Conservation (phyloP, 2,329 filamentous ascomycete species). For the Trichothecium sympodiale region DNA sequence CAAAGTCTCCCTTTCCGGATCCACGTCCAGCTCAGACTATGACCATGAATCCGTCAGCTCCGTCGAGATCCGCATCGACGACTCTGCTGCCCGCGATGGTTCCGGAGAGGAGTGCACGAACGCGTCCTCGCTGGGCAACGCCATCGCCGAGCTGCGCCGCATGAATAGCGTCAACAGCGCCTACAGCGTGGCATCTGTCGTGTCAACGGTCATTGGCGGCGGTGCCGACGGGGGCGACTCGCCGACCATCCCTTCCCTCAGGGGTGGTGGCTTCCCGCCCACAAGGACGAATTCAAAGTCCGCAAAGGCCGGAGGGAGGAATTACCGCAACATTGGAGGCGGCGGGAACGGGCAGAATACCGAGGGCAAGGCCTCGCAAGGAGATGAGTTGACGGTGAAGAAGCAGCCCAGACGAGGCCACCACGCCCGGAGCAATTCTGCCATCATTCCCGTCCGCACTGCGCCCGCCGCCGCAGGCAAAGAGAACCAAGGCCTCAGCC, state of each 20-base stretch:
- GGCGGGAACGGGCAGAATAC: slow-evolving; percentile 11
- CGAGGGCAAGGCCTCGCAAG: neutral
- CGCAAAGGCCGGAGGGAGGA: slow-evolving; percentile 25
- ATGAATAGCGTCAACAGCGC: slow-evolving; percentile 45
- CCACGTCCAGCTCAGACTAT: slow-evolving; percentile 16
- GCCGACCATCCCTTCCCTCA: slow-evolving; percentile 25
- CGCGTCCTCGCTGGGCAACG: slow-evolving; percentile 21
- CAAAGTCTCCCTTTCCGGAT: slow-evolving; percentile 6
- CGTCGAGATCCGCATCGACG: neutral
- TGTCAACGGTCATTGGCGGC: slow-evolving; percentile 12
- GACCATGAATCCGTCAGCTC: slow-evolving; percentile 3
- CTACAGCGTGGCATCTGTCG: slow-evolving; percentile 27
- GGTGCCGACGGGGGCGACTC: slow-evolving; percentile 17
- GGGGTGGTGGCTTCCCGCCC: slow-evolving; percentile 27
- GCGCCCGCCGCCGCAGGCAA: slow-evolving; percentile 2
- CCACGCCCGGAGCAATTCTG: slow-evolving; percentile 7
- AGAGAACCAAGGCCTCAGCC: slow-evolving; percentile 6
- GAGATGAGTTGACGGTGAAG: too few species aligned
- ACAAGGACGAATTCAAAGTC: slow-evolving; percentile 16
- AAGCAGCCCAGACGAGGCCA: slow-evolving; percentile 4
- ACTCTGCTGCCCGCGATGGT: neutral
- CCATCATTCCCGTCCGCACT: neutral
- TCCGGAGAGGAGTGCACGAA: slow-evolving; percentile 2
- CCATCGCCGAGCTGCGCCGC: slow-evolving; percentile 40
- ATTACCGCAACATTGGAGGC: slow-evolving; percentile 35